Conservation (phyloP, 31 red algal species). For the Pterothamnion heteromorphum region DNA sequence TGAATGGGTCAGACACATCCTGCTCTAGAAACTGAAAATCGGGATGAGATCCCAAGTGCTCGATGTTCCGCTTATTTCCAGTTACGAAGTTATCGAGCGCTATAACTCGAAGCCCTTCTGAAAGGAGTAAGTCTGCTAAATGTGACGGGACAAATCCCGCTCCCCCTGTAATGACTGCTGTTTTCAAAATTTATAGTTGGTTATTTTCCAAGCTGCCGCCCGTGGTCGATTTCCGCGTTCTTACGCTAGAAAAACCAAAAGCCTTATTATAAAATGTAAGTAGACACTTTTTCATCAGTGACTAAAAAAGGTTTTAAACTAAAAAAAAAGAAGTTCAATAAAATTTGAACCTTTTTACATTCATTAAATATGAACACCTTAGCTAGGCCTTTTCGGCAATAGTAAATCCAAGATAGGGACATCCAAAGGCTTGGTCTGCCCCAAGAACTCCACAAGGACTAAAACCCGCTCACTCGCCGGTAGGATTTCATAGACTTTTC, state of each 20-base stretch:
- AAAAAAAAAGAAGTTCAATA: no score
- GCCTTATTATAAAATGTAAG: no score
- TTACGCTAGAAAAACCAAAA: no score
- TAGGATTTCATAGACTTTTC: not conserved
- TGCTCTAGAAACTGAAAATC: slow-evolving; percentile 94
- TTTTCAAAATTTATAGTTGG: no score
- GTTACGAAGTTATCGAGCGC: slow-evolving; percentile 90
- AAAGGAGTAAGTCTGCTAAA: slow-evolving; percentile 91
- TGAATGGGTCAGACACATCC: slow-evolving; percentile 76
- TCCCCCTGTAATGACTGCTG: slow-evolving; percentile 97
- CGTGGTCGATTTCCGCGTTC: no score
- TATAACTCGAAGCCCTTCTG: slow-evolving; percentile 94
- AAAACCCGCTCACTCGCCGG: not conserved
- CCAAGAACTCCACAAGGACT: not conserved
- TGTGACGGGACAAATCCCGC: slow-evolving; percentile 98
- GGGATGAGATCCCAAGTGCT: slow-evolving; percentile 61
- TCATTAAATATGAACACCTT: not conserved
- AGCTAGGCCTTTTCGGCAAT: not conserved
- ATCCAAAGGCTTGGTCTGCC: not conserved
- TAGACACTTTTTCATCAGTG: no score
- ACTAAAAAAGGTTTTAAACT: no score
- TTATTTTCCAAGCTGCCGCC: no score
- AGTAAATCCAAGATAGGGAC: not conserved
- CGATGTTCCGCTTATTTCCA: slow-evolving; percentile 89
- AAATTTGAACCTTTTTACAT: no score